Evolutionary conservation across 1,284 basidiomycete species (phyloP), one percentile per base, ranked within the genome.

Genomic region (Moniliophthora roreri): DNA sequence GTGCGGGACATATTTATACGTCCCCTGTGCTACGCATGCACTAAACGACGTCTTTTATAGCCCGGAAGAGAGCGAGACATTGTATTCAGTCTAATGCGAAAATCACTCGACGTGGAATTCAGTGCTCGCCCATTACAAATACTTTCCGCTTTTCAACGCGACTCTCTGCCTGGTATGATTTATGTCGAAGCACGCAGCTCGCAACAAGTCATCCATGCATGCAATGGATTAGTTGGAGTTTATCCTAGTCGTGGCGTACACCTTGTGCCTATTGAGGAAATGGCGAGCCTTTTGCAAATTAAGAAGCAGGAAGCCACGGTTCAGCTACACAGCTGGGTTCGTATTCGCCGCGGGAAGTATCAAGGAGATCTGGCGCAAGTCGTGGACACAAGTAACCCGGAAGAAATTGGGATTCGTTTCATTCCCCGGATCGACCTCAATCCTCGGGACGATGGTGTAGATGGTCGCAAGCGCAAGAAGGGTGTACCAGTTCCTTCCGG

Each of bases 381-480:
- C 47, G 80, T 97, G 70, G 95, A 98, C 56, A 88, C 89, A 8
- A 93, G 95, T 66, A 97, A 95, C 56, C 95, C 94, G 51, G 94
- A 98, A 66, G 93, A 94, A 55, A 90, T 95, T 46, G 94, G 92
- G 1, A 78, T 99, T 63, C 92, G 94, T 68, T 95, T 98, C 67
- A 85, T 99, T 55, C 96, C 96, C 18, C 91, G 97, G 65, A 97
- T 99, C 68, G 97, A 99, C 72, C 78, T 98, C 54, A 93, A 90
- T 55, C 95, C 95, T 21, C 84, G 87, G 53, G 94, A 96, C 56
- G 89, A 92, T 40, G 77, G 71, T 6, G 89, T 89, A 61, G 79
- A 83, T 23, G 63, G 65, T 1, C 79, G 80, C 66, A 91, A 90
- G 66, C 80, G 86, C 48, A 91, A 91, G 69, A 89, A 90, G 68